These are phyloP conservation scores for Leptographium lundbergii DNA, from an alignment of 2,329 filamentous ascomycete species.

Conservation along the genomic window DNA sequence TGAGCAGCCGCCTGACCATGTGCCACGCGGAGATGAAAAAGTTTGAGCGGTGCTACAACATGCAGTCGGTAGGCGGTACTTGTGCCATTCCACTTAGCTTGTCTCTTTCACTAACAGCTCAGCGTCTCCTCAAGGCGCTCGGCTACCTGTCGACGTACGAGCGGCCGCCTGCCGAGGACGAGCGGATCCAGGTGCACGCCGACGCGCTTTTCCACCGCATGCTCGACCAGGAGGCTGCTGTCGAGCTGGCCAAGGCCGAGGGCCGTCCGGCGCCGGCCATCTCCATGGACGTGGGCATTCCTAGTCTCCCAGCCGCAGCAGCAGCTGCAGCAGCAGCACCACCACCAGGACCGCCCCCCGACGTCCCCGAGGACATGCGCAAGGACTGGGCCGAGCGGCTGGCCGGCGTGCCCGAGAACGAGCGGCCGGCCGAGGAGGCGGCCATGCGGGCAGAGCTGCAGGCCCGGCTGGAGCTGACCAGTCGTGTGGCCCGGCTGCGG, in stretches of 20 bases:
- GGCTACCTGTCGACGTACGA: conserved; percentile 67
- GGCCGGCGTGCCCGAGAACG: conserved; percentile 42
- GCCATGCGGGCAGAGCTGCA: conserved; percentile 50
- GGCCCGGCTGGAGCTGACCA: conserved; percentile 46
- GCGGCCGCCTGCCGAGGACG: conserved; percentile 55
- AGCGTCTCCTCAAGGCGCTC: conserved; percentile 81
- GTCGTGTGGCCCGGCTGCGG: conserved; percentile 40
- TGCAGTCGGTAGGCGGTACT: conserved; percentile 55
- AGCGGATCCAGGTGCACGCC: conserved; percentile 90
- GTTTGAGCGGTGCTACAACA: conserved; percentile 79
- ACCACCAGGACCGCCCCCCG: conserved; percentile 7
- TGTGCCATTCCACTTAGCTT: neutral
- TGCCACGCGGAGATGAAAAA: conserved; percentile 64
- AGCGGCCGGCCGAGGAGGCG: conserved; percentile 49
- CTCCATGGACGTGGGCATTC: conserved; percentile 33
- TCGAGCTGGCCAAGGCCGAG: conserved; percentile 55
- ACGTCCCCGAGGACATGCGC: conserved; percentile 34
- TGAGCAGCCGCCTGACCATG: conserved; percentile 60
- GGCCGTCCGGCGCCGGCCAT: conserved; percentile 38
- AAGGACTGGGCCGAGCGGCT: conserved; percentile 40
- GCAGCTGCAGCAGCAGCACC: conserved; percentile 14
- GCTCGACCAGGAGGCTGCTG: conserved; percentile 64
- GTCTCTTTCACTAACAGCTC: neutral
- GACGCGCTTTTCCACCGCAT: conserved; percentile 83
- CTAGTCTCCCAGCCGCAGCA: conserved; percentile 27